Conservation (phyloP, 1,284 basidiomycete genomes). For the Malassezia psittaci region DNA sequence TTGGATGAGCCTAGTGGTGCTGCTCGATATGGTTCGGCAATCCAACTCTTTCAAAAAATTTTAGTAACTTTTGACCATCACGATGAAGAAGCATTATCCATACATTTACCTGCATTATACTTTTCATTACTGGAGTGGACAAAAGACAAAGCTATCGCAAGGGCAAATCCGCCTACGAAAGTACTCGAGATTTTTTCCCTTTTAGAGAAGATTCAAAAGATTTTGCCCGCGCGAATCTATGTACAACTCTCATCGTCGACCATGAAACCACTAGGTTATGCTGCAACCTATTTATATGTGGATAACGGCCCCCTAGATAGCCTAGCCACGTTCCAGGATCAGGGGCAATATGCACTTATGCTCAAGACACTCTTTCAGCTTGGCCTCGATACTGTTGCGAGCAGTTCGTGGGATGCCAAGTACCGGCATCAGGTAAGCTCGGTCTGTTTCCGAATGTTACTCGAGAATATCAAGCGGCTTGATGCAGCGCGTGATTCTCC, state of each 20-base stretch:
- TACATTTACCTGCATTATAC: constrained; percentile 59
- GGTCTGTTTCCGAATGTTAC: constrained; percentile 1
- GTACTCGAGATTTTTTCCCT: not conserved
- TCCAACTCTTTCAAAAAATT: constrained; percentile 56
- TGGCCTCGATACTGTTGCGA: constrained; percentile 3
- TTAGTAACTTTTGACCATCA: constrained; percentile 61
- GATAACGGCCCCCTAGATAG: not conserved
- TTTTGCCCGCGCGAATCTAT: not conserved
- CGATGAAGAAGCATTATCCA: constrained; percentile 67
- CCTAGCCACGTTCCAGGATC: constrained; percentile 17
- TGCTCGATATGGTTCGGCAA: constrained; percentile 3
- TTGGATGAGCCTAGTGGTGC: constrained; percentile 48
- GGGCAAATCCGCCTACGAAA: not conserved
- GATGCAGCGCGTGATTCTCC: constrained; percentile 3
- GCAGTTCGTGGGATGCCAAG: not conserved
- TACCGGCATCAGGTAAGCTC: not conserved
- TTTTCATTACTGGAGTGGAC: not conserved
- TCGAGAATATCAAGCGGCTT: constrained; percentile 8
- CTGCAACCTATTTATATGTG: not conserved
- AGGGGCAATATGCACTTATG: constrained; percentile 14
- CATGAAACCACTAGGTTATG: not conserved
- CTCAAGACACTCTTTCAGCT: constrained; percentile 17
- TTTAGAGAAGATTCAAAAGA: not conserved
- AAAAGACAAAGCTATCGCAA: not conserved
- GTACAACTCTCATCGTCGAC: not conserved